Conservation (phyloP, 345 rosid species). For the Jatropha curcas region DNA sequence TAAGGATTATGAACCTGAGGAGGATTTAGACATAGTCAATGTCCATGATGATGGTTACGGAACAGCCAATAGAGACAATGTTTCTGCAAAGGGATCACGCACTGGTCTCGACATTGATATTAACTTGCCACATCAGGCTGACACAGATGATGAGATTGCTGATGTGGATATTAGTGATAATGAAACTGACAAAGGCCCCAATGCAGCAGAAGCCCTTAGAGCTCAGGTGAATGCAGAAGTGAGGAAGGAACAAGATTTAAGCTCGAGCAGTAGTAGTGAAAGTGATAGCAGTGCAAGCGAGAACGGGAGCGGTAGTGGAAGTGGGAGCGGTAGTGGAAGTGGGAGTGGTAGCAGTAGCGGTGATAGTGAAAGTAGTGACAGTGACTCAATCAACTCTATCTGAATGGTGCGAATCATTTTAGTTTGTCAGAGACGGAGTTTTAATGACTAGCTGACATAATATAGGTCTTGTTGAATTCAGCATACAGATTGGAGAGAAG, state of each 20-base stretch:
- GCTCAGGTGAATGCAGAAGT: conserved; percentile 31
- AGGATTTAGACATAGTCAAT: conserved; percentile 44
- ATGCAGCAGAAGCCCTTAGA: conserved; percentile 34
- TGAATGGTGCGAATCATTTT: conserved; percentile 10
- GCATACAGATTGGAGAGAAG: neutral
- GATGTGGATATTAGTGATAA: conserved; percentile 41
- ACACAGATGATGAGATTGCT: conserved; percentile 43
- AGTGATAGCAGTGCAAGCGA: conserved; percentile 23
- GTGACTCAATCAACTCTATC: conserved; percentile 38
- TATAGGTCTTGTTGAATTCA: neutral
- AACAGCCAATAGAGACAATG: conserved; percentile 23
- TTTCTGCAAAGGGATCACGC: conserved; percentile 32
- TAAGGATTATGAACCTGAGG: conserved; percentile 44
- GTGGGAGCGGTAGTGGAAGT: neutral
- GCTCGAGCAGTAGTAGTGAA: conserved; percentile 22
- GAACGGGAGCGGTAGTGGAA: conserved; percentile 8
- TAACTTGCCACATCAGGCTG: conserved; percentile 32
- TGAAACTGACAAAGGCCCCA: conserved; percentile 25
- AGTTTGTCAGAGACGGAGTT: neutral
- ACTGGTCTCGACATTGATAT: conserved; percentile 52
- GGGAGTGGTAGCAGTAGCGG: conserved; percentile 31
- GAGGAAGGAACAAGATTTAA: conserved; percentile 15
- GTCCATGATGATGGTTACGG: conserved; percentile 30
- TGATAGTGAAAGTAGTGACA: conserved; percentile 35
- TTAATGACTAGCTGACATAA: conserved; percentile 5